Percentiles rank a stretch among this genome's conserved stretches.
phyloP scores from a whole-genome alignment of 768 basidiomycete species.

The Tricholoma saponaceum region DNA sequence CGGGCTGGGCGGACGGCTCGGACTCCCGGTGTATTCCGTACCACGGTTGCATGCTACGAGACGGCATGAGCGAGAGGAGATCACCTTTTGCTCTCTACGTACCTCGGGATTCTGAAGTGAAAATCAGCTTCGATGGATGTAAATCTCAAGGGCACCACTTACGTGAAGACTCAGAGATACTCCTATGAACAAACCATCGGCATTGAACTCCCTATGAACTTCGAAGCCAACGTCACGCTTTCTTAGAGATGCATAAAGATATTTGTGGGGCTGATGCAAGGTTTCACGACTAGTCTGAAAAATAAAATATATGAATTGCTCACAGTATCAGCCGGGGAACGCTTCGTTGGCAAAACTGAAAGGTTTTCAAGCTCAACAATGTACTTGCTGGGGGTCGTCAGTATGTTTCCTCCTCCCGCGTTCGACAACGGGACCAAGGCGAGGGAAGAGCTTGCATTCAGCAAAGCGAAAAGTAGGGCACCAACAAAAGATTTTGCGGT shows the following conservation, averaged over 20 bases:
- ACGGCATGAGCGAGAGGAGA: background rate
- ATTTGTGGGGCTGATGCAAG: slow-evolving; percentile 39
- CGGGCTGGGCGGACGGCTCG: slow-evolving; percentile 54
- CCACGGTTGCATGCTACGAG: slow-evolving; percentile 40
- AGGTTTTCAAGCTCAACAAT: slow-evolving; percentile 50
- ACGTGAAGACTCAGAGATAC: slow-evolving; percentile 48
- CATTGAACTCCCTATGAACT: slow-evolving; percentile 49
- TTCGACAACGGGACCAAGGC: slow-evolving; percentile 22
- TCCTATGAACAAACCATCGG: slow-evolving; percentile 53
- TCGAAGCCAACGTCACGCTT: slow-evolving; percentile 40
- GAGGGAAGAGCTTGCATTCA: slow-evolving; percentile 19
- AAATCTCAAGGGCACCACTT: slow-evolving; percentile 11
- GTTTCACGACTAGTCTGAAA: background rate
- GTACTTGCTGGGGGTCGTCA: slow-evolving; percentile 46
- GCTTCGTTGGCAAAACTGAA: slow-evolving; percentile 28
- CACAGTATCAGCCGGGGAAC: slow-evolving; percentile 26
- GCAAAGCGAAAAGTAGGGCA: slow-evolving; percentile 18
- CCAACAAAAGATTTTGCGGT: background rate
- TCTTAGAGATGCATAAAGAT: slow-evolving; percentile 43
- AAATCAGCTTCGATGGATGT: background rate
- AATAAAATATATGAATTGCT: background rate
- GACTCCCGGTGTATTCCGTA: slow-evolving; percentile 47
- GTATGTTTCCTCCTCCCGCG: slow-evolving; percentile 33
- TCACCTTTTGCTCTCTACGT: background rate
- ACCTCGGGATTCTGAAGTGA: slow-evolving; percentile 25